Evolutionary conservation across 768 basidiomycete genomes (phyloP), one percentile per base, ranked within the genome.

Genomic region (Lenzites betulinus): DNA sequence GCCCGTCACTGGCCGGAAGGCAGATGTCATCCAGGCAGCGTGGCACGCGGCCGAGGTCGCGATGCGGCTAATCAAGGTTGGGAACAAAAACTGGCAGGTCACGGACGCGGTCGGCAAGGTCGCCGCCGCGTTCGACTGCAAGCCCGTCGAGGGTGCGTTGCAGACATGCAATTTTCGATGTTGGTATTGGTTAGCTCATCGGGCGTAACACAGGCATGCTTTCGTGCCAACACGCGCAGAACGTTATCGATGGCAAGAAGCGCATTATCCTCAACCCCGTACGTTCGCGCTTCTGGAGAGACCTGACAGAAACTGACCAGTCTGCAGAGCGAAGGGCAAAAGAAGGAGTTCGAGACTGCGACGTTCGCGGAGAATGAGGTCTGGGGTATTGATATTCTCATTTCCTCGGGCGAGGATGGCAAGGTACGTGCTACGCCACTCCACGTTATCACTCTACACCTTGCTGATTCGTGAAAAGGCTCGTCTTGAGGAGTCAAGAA

Each of bases 221-320:
- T 33, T 94, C 92, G 55, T 95, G 93, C 81, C 90, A 95, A 73
- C 94, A 96, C 74, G 82, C 86, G n/a, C 90, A 94, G 71, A 93
- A 95, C 69, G 86, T 93, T 61, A 93, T 96, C 66, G 95, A 97
- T 74, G 95, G 95, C 56, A 96, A 95, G 82, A 98, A 97, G 79
- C 84, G 94, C 28, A 87, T 98, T 71, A 93, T 98, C 65, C 75
- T 95, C 62, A 95, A 95, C 78, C 95, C 95, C 47, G 69, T 71
- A 54, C 6, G 25, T 36, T 25, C 25, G 18, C 49, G 18, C 22
- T 33, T 4, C 30, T 16, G 9, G 50, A n/a, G 47, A 23, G 4
- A 8, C 9, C 7, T n/a, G 20, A 4, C 16, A 30, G 28, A 8
- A 30, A 9, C 54, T 60, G 26, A 54, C 35, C 8, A n/a, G 11